phyloP scores from a whole-genome alignment of 805 yeast genomes.

The Sugiyamaella lignohabitans region DNA sequence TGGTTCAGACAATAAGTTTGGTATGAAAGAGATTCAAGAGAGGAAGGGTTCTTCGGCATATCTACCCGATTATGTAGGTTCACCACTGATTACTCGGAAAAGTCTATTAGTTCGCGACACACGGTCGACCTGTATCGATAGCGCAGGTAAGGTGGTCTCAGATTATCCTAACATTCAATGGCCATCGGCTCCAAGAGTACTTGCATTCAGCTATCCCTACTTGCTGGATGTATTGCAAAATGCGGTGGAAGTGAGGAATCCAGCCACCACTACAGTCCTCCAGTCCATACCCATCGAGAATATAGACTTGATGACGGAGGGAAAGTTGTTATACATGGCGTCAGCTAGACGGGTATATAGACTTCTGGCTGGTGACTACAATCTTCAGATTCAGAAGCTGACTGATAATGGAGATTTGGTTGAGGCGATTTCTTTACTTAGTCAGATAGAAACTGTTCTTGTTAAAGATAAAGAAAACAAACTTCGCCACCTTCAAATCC shows the following conservation, averaged over 20 bases:
- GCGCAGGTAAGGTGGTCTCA: conserved; percentile 14
- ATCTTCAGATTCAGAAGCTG: conserved; percentile 32
- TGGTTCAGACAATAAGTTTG: too few species aligned
- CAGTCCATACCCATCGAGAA: conserved; percentile 31
- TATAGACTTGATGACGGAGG: conserved; percentile 20
- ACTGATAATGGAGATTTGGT: conserved; percentile 29
- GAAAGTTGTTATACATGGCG: conserved; percentile 29
- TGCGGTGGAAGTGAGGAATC: conserved; percentile 36
- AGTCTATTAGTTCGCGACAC: conserved; percentile 13
- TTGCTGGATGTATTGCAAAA: conserved; percentile 28
- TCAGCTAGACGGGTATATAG: conserved; percentile 27
- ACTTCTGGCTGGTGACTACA: conserved; percentile 28
- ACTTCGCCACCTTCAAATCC: conserved; percentile 41
- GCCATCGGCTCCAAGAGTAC: conserved; percentile 27
- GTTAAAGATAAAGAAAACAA: conserved; percentile 30
- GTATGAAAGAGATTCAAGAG: not conserved
- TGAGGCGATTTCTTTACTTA: conserved; percentile 41
- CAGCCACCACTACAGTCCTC: conserved; percentile 33
- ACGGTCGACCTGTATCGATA: conserved; percentile 8
- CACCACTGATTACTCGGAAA: conserved; percentile 1
- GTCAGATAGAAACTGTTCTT: conserved; percentile 28
- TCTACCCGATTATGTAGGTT: not conserved
- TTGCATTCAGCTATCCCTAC: conserved; percentile 38
- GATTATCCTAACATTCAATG: conserved; percentile 15
- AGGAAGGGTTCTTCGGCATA: not conserved